Conservation (phyloP, 139 green algal genomes). For the Chlorella sp. region DNA sequence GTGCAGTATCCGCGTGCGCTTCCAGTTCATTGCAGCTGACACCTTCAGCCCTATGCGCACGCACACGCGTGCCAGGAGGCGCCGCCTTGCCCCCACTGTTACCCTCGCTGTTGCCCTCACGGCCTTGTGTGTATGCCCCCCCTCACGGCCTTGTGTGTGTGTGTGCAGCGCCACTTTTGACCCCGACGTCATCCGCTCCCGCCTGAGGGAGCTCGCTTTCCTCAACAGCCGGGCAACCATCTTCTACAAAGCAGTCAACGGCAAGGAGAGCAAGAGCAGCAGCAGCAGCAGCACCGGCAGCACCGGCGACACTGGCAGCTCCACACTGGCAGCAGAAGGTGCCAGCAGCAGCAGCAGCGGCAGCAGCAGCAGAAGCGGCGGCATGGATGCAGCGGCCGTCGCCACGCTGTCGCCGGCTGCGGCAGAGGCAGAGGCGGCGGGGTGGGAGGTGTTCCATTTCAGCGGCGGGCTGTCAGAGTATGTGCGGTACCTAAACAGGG, state of each 20-base stretch:
- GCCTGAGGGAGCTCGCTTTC: slow-evolving; percentile 96
- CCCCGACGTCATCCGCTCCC: slow-evolving; percentile 77
- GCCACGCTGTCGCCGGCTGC: slow-evolving; percentile 5
- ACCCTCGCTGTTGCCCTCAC: no score
- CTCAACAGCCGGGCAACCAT: slow-evolving; percentile 88
- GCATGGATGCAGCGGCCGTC: slow-evolving; percentile 1
- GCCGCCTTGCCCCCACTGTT: no score
- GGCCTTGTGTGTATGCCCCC: no score
- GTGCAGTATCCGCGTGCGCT: no score
- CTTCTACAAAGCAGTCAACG: slow-evolving; percentile 43
- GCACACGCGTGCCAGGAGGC: no score
- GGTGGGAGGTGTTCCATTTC: slow-evolving; percentile 77
- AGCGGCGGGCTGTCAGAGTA: slow-evolving; percentile 87
- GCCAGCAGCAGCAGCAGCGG: slow-evolving; percentile 22
- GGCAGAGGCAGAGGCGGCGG: slow-evolving; percentile 30
- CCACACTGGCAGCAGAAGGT: not conserved
- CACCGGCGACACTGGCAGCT: slow-evolving; percentile 13
- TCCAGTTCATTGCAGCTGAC: no score
- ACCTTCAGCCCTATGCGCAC: not conserved
- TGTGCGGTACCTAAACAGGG: slow-evolving; percentile 79
- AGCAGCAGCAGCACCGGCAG: slow-evolving; percentile 15
- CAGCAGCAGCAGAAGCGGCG: slow-evolving; percentile 23
- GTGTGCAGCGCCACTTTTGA: slow-evolving; percentile 73
- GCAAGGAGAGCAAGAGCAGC: not conserved
- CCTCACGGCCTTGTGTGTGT: no score